Evolutionary conservation across 192 early-diverging fungal species (phyloP), one percentile per base, ranked within the genome.

Genomic region (Backusella circina): DNA sequence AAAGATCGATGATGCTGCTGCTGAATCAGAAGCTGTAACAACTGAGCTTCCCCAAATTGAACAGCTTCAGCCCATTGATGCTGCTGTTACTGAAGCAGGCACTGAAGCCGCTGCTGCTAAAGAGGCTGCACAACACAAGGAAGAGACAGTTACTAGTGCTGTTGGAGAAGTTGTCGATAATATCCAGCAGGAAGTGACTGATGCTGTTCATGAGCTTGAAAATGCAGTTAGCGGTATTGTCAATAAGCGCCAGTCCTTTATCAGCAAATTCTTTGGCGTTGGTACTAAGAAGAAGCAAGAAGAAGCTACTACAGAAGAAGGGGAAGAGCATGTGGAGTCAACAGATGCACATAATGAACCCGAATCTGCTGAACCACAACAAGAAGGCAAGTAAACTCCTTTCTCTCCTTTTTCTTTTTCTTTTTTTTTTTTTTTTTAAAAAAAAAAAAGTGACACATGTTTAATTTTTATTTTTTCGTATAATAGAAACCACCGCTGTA

Each of bases 131-230:
- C 9, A 61, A 10, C 54, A 61, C 2, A 61, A 61, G 10, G 54
- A 61, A 61, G 54, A 61, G 28, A 67, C 67, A 37, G 36, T 68
- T 1, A 38, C 67, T 21, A n/a, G 36, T 38, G 38, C 41, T 30
- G 69, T 70, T 41, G 41, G 18, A 0, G 21, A 71, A 66, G 33
- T 71, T 67, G 33, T 36, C 67, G 78, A 21, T 26, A 65, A 0
- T 67, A 69, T 13, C 61, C 44, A 23, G 51, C 61, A 9, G 66
- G 78, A 18, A 68, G 33, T 36, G 0, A 37, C 38, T 44, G 79
- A 35, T 68, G 78, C 51, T 77, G 79, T 44, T 67, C 35, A 28
- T 73, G 78, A 61, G 75, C 61, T 32, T 77, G 70, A 47, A 67
- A 69, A 28, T 16, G 54, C 54, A 9, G 54, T 61, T 26, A 28